Evolutionary conservation across 345 rosid species (phyloP), one percentile per base, ranked within the genome.

Genomic region (Lumnitzera littorea): DNA sequence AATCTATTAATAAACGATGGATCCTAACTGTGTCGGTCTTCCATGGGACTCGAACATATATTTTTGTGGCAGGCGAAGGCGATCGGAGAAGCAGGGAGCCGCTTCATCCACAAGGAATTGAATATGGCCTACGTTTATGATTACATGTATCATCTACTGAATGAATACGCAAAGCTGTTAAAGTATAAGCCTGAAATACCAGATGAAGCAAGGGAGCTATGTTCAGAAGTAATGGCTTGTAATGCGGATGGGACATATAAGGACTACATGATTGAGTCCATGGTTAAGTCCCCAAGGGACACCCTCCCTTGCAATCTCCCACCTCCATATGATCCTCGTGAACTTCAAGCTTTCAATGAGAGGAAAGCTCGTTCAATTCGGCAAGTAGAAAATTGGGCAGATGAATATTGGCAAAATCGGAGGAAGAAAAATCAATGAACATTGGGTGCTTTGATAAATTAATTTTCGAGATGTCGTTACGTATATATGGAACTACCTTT

Each of bases 91-190:
- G 82, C 75, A 29, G 88, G 78, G 24, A 71, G 90, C 43, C 73
- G 59, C 13, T 87, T 62, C 77, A 67, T 83, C 0, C 78, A 68
- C 46, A 79, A 87, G 17, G 77, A 83, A 46, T 58, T 87, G 55
- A 78, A 69, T 46, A 83, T 90, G 91, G 84, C 72, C 14, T 53
- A 64, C 20, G 82, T 87, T 25, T 90, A 90, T 29, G 97, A 73
- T 61, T 85, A 87, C 81, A 85, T 87, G 87, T 80, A 84, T 25
- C 88, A 87, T 78, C 47, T 82, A 24, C 54, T 90, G 58, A 83
- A 64, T 2, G 88, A 85, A 61, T 90, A 90, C 47, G 79, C 81
- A 0, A 80, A 81, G 67, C 83, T 90, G n/a, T 55, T 85, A 74
- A 85, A 46, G 55, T 90, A 81, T 72, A 81, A 85, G 52, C 95